Percentiles rank a stretch among this genome's conserved stretches.
These are phyloP conservation scores for Kwoniella sp. DNA, from an alignment of 768 basidiomycete genomes.

Conservation along the genomic window DNA sequence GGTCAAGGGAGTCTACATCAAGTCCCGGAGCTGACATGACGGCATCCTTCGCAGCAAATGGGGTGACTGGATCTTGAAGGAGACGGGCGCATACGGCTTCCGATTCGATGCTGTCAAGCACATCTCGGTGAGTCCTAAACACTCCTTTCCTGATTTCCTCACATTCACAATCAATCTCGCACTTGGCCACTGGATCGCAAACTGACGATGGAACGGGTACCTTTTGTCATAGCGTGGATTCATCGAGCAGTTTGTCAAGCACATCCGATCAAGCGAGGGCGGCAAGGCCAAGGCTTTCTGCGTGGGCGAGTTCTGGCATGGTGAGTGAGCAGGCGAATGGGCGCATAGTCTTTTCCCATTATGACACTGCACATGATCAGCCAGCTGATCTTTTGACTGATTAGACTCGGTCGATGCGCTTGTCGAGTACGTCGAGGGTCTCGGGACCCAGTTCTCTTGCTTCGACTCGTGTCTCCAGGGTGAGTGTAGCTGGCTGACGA, in stretches of 20 bases:
- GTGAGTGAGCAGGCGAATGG: constrained; percentile 64
- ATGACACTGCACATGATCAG: not conserved
- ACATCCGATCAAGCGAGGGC: constrained; percentile 56
- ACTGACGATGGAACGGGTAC: not conserved
- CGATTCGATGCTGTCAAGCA: constrained; percentile 92
- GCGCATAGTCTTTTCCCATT: not conserved
- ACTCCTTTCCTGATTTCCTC: not conserved
- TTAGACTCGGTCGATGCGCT: constrained; percentile 50
- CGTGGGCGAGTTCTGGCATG: constrained; percentile 81
- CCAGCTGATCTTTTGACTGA: no score
- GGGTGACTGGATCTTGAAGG: constrained; percentile 75
- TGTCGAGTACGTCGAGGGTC: constrained; percentile 50
- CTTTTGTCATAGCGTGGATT: constrained; percentile 57
- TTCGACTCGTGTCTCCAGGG: constrained; percentile 87
- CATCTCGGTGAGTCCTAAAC: constrained; percentile 37
- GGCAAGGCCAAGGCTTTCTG: constrained; percentile 63
- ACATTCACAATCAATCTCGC: no score
- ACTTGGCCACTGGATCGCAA: no score
- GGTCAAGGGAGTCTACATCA: not conserved
- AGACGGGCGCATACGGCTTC: constrained; percentile 66
- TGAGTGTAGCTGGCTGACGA: no score
- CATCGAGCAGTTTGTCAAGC: constrained; percentile 58
- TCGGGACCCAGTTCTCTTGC: constrained; percentile 69
- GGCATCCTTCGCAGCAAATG: constrained; percentile 59
- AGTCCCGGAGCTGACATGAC: not conserved